Evolutionary conservation across 2,329 filamentous ascomycete genomes (phyloP).

Genomic region (Hypocrella siamensis): DNA sequence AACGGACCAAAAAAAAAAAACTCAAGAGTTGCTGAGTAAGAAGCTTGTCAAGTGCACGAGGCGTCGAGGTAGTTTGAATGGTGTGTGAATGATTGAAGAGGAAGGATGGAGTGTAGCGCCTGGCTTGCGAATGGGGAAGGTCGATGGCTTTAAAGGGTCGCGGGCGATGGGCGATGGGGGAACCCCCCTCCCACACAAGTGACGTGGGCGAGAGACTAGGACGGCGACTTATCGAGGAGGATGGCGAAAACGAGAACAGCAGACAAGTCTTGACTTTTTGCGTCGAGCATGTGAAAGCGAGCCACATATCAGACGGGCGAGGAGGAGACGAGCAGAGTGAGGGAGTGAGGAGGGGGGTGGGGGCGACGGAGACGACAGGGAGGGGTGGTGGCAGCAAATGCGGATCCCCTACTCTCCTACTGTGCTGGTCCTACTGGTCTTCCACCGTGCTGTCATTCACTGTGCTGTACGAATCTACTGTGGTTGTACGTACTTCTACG

Average conservation of each 20-base stretch:
- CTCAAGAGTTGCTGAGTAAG: too few relatives aligned
- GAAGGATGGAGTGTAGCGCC: neutral
- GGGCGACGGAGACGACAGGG: neutral
- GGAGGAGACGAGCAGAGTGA: too few relatives aligned
- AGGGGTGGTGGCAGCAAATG: conserved; percentile 2
- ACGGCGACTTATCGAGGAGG: neutral
- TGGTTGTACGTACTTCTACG: too few relatives aligned
- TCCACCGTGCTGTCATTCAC: too few relatives aligned
- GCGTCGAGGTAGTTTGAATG: neutral
- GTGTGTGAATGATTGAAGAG: neutral
- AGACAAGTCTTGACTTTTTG: neutral
- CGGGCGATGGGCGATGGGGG: neutral
- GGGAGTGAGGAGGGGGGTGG: neutral
- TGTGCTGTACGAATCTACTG: too few relatives aligned
- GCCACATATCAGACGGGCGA: too few relatives aligned
- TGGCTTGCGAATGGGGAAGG: conserved; percentile 2
- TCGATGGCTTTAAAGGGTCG: conserved; percentile 3
- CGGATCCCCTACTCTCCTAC: neutral
- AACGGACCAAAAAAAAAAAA: too few relatives aligned
- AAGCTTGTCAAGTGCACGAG: neutral
- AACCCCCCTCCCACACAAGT: conserved; percentile 2
- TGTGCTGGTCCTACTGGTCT: too few relatives aligned
- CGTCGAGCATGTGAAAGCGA: conserved; percentile 4
- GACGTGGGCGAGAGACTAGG: conserved; percentile 1
- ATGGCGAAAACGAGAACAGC: neutral